These are phyloP conservation scores for Periconia macrospinosa DNA, from an alignment of 2,329 filamentous ascomycete genomes.

Conservation along the genomic window DNA sequence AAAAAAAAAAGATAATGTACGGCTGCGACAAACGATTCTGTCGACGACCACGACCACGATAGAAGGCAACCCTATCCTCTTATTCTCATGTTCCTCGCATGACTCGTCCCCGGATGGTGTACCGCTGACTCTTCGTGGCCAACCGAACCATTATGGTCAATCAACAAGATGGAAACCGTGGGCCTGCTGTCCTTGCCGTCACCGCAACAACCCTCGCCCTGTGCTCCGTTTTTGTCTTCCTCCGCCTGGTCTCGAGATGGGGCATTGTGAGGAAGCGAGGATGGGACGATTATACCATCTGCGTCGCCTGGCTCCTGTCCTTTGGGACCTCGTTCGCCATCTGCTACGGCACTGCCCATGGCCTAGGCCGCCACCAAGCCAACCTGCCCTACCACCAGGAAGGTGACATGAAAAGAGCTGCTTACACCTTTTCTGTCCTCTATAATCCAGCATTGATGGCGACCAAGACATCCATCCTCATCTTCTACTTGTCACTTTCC, in stretches of 20 bases:
- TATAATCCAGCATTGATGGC: slow-evolving; percentile 87
- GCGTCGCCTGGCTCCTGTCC: slow-evolving; percentile 74
- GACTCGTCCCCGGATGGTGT: slow-evolving; percentile 11
- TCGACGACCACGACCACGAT: slow-evolving; percentile 32
- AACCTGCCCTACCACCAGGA: slow-evolving; percentile 59
- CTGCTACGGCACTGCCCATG: slow-evolving; percentile 63
- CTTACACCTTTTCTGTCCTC: slow-evolving; percentile 64
- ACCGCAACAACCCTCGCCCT: slow-evolving; percentile 69
- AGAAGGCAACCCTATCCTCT: slow-evolving; percentile 11
- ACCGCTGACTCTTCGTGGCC: slow-evolving; percentile 7
- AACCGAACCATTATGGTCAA: slow-evolving; percentile 30
- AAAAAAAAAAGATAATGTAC: slow-evolving; percentile 20
- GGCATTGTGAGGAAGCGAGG: slow-evolving; percentile 72
- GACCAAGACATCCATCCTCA: slow-evolving; percentile 87
- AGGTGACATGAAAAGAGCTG: slow-evolving; percentile 57
- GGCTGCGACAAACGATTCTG: slow-evolving; percentile 17
- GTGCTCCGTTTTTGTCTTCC: slow-evolving; percentile 72
- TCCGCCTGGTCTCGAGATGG: slow-evolving; percentile 72
- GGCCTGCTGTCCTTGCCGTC: slow-evolving; percentile 64
- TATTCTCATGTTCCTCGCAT: neutral
- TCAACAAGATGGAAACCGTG: slow-evolving; percentile 29
- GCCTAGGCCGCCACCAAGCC: slow-evolving; percentile 68
- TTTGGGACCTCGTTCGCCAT: slow-evolving; percentile 70
- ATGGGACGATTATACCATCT: slow-evolving; percentile 80
- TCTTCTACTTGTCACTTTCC: slow-evolving; percentile 85